These are phyloP conservation scores for Triticum timopheevii DNA, from an alignment of 176 grass and related monocot species.

Conservation along the genomic window DNA sequence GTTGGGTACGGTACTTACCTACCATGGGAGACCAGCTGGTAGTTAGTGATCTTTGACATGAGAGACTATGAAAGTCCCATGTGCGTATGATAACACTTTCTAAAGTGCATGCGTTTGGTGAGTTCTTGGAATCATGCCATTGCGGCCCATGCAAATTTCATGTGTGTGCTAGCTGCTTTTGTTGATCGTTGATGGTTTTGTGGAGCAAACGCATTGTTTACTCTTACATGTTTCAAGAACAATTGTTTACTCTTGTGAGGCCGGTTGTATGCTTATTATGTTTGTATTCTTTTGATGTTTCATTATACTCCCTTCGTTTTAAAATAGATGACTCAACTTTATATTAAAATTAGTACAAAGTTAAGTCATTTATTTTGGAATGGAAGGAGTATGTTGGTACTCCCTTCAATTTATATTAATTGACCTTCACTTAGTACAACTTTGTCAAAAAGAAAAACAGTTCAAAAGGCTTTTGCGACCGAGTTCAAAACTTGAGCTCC, in stretches of 20 bases:
- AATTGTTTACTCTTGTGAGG: too few relatives aligned
- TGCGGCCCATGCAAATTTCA: neutral
- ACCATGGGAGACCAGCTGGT: slow-evolving; percentile 21
- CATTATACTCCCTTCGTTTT: too few relatives aligned
- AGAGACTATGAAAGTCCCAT: neutral
- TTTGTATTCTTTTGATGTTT: too few relatives aligned
- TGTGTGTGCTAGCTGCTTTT: neutral
- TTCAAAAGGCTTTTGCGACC: too few relatives aligned
- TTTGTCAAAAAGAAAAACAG: too few relatives aligned
- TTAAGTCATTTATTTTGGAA: too few relatives aligned
- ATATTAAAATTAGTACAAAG: too few relatives aligned
- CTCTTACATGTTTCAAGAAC: too few relatives aligned
- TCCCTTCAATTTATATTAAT: accelerated
- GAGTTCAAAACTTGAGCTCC: too few relatives aligned
- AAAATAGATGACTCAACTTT: too few relatives aligned
- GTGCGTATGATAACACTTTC: neutral
- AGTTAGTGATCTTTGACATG: slow-evolving; percentile 33
- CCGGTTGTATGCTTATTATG: too few relatives aligned
- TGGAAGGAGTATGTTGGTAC: too few relatives aligned
- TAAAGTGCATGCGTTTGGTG: slow-evolving; percentile 15
- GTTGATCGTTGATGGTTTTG: neutral
- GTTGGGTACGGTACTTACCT: slow-evolving; percentile 10
- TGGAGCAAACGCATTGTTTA: neutral
- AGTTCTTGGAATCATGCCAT: slow-evolving; percentile 24
- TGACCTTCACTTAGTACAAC: accelerated